Evolutionary conservation across 2,329 filamentous ascomycete species (phyloP), one percentile per base, ranked within the genome.

Genomic region (Lecanoromycetidae sp.): DNA sequence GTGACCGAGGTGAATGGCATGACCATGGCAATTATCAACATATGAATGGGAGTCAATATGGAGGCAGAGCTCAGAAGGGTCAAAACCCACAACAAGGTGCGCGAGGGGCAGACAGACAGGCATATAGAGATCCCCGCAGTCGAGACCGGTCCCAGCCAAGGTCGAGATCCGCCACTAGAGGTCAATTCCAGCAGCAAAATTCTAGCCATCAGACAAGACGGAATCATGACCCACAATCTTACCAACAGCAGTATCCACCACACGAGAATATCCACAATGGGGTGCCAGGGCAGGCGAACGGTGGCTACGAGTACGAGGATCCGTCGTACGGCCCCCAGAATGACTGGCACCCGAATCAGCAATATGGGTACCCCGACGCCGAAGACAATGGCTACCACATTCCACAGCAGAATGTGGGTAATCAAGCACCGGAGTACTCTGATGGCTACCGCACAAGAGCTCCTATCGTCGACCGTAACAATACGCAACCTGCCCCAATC

Each of bases 191-290:
- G 4, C 35, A 39, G 35, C 37, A 35, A 23, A 10, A 29, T 15
- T n/a, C 15, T 17, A 25, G 33, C n/a, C 25, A 29, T 26, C 22
- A 42, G 32, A 29, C 38, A 7, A 41, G 30, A 20, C 42, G 25
- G 5, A 5, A 37, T 17, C 22, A n/a, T 29, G 37, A 35, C 8
- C 13, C 22, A 36, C 38, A 35, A 37, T 15, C 10, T 20, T n/a
- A 41, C 19, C 19, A 47, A 17, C 45, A 42, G 17, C 30, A 25
- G 12, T 42, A 47, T 36, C 37, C 25, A 23, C 25, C 25, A 17
- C 37, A 36, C 25, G 37, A 19, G 20, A 32, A 19, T 15, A 20
- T 26, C 29, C 15, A 33, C 19, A 30, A 42, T 42, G 27, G 29
- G 13, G 29, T 19, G 19, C 5, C 26, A 32, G 25, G 33, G 23